A percentile compares a stretch with the other conserved stretches of the same genome.
phyloP scores from a whole-genome alignment of 2,329 filamentous ascomycete genomes.

The Escovopsis sp. region DNA sequence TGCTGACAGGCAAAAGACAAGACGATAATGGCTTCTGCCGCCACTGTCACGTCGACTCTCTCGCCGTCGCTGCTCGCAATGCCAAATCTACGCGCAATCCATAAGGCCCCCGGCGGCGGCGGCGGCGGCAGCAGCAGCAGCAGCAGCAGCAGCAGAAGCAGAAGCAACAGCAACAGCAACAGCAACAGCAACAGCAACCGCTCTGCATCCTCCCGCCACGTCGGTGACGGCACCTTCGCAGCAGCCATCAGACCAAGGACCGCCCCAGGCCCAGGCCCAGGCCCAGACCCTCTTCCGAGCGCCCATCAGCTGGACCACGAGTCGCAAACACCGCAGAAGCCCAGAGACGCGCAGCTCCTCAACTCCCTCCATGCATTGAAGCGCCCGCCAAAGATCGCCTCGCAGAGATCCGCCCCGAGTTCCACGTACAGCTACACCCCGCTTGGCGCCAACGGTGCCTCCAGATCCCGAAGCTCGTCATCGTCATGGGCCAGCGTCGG shows the following conservation, averaged over 20 bases:
- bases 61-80: slow-evolving; percentile 4
- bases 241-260: too few relatives aligned
- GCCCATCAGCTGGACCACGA: too few relatives aligned
- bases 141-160: background rate
- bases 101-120: slow-evolving; percentile 1
- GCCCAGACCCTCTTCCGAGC: too few relatives aligned
- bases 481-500: slow-evolving; percentile 27
- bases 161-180: background rate
- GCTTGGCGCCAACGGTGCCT: too few relatives aligned
- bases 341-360: too few relatives aligned
- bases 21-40: slow-evolving; percentile 4
- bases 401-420: too few relatives aligned
- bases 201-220: slow-evolving; percentile 13
- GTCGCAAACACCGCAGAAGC: too few relatives aligned
- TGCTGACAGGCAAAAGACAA: background rate
- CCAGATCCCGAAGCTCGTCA: slow-evolving; percentile 11
- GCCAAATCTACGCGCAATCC: slow-evolving; percentile 3
- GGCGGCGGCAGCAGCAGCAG: background rate
- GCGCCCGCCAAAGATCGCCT: too few relatives aligned
- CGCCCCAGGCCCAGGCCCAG: too few relatives aligned
- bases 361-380: too few relatives aligned
- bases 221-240: too few relatives aligned
- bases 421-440: too few relatives aligned
- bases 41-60: slow-evolving; percentile 2
- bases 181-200: slow-evolving; percentile 11